Conservation (phyloP, 2,329 filamentous ascomycete genomes). For the Magnaporthales sp. region DNA sequence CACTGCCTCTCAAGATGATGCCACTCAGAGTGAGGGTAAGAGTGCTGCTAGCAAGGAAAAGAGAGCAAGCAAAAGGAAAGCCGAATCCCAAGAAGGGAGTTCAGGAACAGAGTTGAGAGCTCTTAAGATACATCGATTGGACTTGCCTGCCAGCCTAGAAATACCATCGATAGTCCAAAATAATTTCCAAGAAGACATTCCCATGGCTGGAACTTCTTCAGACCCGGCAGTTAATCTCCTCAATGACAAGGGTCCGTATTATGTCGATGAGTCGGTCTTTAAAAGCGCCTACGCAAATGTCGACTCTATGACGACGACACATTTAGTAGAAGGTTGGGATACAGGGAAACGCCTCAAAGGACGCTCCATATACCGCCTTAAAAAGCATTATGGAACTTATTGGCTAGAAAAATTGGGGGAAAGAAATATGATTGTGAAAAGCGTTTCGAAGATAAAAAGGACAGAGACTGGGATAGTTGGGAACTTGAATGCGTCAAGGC, state of each 20-base stretch:
- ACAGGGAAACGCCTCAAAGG: neutral
- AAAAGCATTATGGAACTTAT: neutral
- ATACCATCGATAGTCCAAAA: neutral
- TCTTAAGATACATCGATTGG: neutral
- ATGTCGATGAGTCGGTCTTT: neutral
- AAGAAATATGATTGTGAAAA: neutral
- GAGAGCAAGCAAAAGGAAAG: neutral
- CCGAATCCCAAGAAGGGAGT: neutral
- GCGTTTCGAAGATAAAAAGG: neutral
- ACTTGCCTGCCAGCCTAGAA: neutral
- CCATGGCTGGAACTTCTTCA: neutral
- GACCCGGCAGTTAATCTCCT: neutral
- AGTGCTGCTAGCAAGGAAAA: neutral
- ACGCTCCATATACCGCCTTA: neutral
- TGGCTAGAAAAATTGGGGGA: neutral
- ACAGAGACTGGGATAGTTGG: neutral
- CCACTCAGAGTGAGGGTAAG: neutral
- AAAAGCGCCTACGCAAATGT: neutral
- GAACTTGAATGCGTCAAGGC: neutral
- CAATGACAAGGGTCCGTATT: neutral
- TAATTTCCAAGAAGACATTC: neutral
- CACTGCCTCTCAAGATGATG: neutral
- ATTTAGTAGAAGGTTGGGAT: neutral
- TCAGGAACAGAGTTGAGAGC: neutral
- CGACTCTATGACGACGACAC: neutral